A percentile compares a stretch with the other conserved stretches of the same genome.
phyloP scores from a whole-genome alignment of 805 yeast genomes.

The Monosporozyma aquatica region DNA sequence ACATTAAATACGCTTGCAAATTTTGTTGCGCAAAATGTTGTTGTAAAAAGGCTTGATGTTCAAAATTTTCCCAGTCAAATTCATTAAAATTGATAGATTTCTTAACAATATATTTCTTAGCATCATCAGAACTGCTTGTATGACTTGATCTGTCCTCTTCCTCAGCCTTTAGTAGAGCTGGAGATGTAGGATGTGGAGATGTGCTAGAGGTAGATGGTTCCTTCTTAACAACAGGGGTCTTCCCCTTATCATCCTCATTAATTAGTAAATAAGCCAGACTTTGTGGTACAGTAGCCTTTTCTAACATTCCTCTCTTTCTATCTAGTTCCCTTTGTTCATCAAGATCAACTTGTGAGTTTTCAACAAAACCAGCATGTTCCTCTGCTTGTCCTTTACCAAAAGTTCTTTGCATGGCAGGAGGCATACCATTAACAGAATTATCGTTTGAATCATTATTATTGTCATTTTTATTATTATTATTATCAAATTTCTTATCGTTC shows the following conservation, averaged over 20 bases:
- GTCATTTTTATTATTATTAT: no score
- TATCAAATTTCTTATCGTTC: background rate
- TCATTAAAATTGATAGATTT: slow-evolving; percentile 27
- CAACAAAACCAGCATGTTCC: slow-evolving; percentile 31
- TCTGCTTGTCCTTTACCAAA: slow-evolving; percentile 27
- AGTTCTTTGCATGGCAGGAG: slow-evolving; percentile 49
- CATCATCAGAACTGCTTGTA: slow-evolving; percentile 3
- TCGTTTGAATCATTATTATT: no score
- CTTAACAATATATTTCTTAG: slow-evolving; percentile 24
- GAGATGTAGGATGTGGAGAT: background rate
- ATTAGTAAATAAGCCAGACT: slow-evolving; percentile 44
- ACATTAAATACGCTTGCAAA: slow-evolving; percentile 26
- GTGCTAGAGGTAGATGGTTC: background rate
- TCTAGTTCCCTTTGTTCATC: slow-evolving; percentile 42
- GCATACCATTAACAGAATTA: slow-evolving; percentile 36
- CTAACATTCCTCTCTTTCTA: slow-evolving; percentile 40
- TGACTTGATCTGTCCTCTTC: background rate
- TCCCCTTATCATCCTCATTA: slow-evolving; percentile 26
- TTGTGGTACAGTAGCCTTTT: slow-evolving; percentile 45
- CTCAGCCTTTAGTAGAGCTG: background rate
- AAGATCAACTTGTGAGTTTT: slow-evolving; percentile 31
- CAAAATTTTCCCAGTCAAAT: slow-evolving; percentile 30
- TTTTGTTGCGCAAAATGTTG: slow-evolving; percentile 31
- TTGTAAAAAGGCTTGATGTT: slow-evolving; percentile 29
- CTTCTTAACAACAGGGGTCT: no score